Percentiles rank a stretch among this genome's conserved stretches.
Conservation (phyloP, 2,329 filamentous ascomycete species). For the Xylaria sp. region DNA sequence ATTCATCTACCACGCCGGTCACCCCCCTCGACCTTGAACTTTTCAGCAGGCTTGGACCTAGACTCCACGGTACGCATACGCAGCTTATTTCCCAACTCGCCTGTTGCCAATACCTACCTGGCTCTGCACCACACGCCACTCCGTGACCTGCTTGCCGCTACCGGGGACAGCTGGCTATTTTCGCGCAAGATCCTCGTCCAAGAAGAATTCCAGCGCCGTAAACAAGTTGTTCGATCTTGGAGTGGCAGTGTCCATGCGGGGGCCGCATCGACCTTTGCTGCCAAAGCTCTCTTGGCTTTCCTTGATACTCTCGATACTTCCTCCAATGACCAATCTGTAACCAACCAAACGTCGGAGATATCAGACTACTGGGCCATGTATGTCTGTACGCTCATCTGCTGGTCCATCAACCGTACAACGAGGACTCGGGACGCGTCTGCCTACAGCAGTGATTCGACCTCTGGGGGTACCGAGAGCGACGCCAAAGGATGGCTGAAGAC, state of each 20-base stretch:
- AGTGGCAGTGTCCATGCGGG: slow-evolving; percentile 45
- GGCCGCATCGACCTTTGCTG: slow-evolving; percentile 56
- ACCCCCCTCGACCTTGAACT: slow-evolving; percentile 25
- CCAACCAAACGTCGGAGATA: slow-evolving; percentile 61
- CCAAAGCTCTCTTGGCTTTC: slow-evolving; percentile 56
- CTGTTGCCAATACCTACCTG: slow-evolving; percentile 59
- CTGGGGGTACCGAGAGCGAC: slow-evolving; percentile 45
- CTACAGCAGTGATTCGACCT: slow-evolving; percentile 31
- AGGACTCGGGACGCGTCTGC: not conserved
- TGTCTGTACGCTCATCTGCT: slow-evolving; percentile 63
- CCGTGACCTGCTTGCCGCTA: slow-evolving; percentile 61
- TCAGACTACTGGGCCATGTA: slow-evolving; percentile 87
- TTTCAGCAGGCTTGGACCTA: slow-evolving; percentile 30
- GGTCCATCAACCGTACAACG: slow-evolving; percentile 46
- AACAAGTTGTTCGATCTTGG: slow-evolving; percentile 50
- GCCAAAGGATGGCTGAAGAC: slow-evolving; percentile 43
- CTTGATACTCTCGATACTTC: slow-evolving; percentile 42
- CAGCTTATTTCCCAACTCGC: slow-evolving; percentile 51
- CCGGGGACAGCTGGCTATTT: slow-evolving; percentile 64
- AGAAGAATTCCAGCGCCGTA: slow-evolving; percentile 53
- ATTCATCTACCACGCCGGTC: slow-evolving; percentile 37
- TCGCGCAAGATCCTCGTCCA: slow-evolving; percentile 56
- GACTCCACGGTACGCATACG: slow-evolving; percentile 42
- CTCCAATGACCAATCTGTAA: slow-evolving; percentile 20
- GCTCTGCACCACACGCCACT: slow-evolving; percentile 65